These are phyloP conservation scores for Zychaea mexicana DNA, from an alignment of 371 early-diverging fungal genomes.

Conservation along the genomic window DNA sequence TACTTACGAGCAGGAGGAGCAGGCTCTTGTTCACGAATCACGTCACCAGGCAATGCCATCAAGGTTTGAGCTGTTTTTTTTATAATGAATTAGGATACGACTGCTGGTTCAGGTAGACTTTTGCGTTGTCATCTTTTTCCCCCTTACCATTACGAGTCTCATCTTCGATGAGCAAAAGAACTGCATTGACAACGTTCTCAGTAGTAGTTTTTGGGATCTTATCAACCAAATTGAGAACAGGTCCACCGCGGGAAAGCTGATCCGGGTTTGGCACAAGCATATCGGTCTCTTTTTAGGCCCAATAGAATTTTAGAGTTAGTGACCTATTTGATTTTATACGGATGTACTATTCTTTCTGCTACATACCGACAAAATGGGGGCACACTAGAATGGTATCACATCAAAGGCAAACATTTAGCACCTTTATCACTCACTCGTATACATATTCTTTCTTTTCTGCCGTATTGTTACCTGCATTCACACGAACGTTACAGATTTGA, in stretches of 20 bases:
- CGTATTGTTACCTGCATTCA: slow-evolving; percentile 25
- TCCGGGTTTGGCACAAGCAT: background rate
- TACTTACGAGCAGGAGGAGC: slow-evolving; percentile 10
- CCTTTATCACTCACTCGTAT: slow-evolving; percentile 9
- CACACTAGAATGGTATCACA: slow-evolving; percentile 13
- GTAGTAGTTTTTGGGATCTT: slow-evolving; percentile 34
- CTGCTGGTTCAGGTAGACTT: background rate
- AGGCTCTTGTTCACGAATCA: slow-evolving; percentile 9
- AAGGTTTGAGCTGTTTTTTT: slow-evolving; percentile 16
- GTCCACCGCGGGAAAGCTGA: background rate
- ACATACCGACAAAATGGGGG: slow-evolving; percentile 25
- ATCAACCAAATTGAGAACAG: slow-evolving; percentile 5
- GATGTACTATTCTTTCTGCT: background rate
- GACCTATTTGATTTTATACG: too few relatives aligned
- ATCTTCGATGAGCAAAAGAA: slow-evolving; percentile 53
- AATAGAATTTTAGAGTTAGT: too few relatives aligned
- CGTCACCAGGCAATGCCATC: slow-evolving; percentile 23
- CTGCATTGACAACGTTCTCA: slow-evolving; percentile 55
- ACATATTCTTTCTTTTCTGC: too few relatives aligned
- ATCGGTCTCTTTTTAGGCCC: background rate
- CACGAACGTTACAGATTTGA: slow-evolving; percentile 37
- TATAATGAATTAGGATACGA: too few relatives aligned
- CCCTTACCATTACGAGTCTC: slow-evolving; percentile 38
- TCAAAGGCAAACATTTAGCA: background rate
- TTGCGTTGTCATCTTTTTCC: background rate